Evolutionary conservation across 2,329 filamentous ascomycete species (phyloP).

Genomic region (Penicillium sp.): DNA sequence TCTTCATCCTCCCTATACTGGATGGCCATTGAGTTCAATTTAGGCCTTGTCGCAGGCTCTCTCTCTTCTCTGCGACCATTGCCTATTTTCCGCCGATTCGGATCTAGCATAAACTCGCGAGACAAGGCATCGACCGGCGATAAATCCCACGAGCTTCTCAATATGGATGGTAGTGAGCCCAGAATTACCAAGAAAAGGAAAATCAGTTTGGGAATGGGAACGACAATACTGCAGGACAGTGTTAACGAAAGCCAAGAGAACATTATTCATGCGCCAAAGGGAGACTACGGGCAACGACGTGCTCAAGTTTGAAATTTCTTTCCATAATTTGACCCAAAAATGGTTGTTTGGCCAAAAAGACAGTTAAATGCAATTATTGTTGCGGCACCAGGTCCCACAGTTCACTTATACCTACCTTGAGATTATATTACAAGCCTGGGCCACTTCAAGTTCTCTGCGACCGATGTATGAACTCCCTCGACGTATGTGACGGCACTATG

Average conservation of each 20-base stretch:
- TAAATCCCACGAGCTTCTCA: background rate
- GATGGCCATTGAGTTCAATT: constrained; percentile 26
- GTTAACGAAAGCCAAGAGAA: constrained; percentile 8
- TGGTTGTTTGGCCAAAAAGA: background rate
- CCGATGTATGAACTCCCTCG: too few species aligned
- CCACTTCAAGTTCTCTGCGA: background rate
- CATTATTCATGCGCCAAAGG: background rate
- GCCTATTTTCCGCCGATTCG: constrained; percentile 10
- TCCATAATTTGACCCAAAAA: background rate
- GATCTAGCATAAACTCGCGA: background rate
- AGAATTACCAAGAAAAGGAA: background rate
- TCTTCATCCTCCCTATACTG: constrained; percentile 20
- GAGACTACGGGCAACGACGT: background rate
- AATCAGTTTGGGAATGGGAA: background rate
- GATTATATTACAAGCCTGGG: background rate
- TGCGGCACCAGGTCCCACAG: background rate
- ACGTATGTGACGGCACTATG: too few species aligned
- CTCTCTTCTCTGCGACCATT: constrained; percentile 15
- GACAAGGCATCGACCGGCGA: background rate
- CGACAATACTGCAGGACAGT: constrained; percentile 3
- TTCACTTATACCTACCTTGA: too few species aligned
- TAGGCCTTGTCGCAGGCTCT: constrained; percentile 22
- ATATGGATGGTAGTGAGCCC: background rate
- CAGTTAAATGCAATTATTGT: background rate
- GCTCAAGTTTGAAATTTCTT: background rate